Base-by-base conservation (phyloP, 2,329 filamentous ascomycete species). In the Cladophialophora yegresii region DNA sequence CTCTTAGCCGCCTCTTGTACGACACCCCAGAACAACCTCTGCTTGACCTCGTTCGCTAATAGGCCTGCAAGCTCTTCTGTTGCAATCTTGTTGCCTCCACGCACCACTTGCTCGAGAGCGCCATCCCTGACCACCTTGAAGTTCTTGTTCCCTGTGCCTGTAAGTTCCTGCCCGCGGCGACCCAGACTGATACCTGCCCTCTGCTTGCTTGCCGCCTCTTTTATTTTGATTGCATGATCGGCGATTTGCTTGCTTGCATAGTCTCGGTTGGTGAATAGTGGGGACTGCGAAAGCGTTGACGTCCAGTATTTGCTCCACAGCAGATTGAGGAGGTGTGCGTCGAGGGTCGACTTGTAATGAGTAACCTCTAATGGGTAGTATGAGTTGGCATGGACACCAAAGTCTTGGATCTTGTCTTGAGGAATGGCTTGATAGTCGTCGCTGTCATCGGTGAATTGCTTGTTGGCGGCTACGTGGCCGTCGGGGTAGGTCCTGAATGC, bases 301-400 rank as follows among this genome's bases (percentile, higher is more conserved):
- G 97, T 93, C 95, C 92, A 96, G 82, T 99, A 99, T 78, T 98
- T 98, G 81, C 97, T 96, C 95, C 95, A 98, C 32, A 99, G 82
- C 58, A 92, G 84, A 73, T 96, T 91, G 4, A 99, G 83, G 26
- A 99, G 83, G 72, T 92, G 89, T 1, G 88, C 85, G 78, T 99
- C 95, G 30, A 99, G 87, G 0, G 90, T 89, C 68, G 91, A 95
- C 80, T 98, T 98, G 84, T 92, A 99, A 78, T 96, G 92, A 33
- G 92, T 92, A 13, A 98, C 90, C 67, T 96, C 90, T 5, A 99
- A 84, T 13, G 89, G 84, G 78, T 99, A 99, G 81, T 99, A 99
- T 61, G 90, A 87, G 75, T 86, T 90, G 13, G 90, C 88, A 75
- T 99, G 93, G 0, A 93, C 93, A 67, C 95, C 95, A 75, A 98